Evolutionary conservation across 164 flowering plant species (phyloP), one percentile per base, ranked within the genome.

Genomic region (Vitis cinerea): DNA sequence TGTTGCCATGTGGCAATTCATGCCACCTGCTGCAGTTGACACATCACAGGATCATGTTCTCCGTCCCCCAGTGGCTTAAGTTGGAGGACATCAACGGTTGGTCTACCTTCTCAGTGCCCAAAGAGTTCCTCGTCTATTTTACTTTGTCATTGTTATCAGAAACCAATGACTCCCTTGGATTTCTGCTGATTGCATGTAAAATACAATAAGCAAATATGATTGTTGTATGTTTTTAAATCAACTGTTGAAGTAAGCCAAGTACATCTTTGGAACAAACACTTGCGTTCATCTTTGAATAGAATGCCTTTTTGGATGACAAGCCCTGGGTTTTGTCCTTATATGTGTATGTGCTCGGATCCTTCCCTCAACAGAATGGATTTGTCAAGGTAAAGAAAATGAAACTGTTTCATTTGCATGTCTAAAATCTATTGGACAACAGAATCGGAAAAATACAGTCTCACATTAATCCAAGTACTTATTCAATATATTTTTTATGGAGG

Each of bases 61-160:
- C 13, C 81, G 78, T 19, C 84, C 86, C 48, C 88, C 88, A 5
- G 86, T 77, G 69, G 88, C 88, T 47, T 85, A 63, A 78, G 30
- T 50, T 37, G 15, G 61, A 30, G 49, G 49, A 30, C 27, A 23
- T 23, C 27, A 23, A 23, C 0, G 27, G 27, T 23, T 23, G 27
- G 27, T 23, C 27, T 23, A 2, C 27, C 0, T 1, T 23, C 27
- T 23, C 27, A 23, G 2, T 23, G 27, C 27, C 49, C 63, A 61
- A 30, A 37, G 1, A 31, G 37, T 61, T 29, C 19, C 11, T 61
- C 5, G 63, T 31, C 23, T 61, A 61, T 31, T 30, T 17, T 31
- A 17, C 27, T 23, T 23, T 23, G 27, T 61, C 49, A 29, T 61
- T 30, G 44, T 13, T 61, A 17, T 61, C 15, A 31, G 8, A n/a